Base-by-base conservation (phyloP, 1,139 yeast species). In the Geotrichum macrosporum region DNA sequence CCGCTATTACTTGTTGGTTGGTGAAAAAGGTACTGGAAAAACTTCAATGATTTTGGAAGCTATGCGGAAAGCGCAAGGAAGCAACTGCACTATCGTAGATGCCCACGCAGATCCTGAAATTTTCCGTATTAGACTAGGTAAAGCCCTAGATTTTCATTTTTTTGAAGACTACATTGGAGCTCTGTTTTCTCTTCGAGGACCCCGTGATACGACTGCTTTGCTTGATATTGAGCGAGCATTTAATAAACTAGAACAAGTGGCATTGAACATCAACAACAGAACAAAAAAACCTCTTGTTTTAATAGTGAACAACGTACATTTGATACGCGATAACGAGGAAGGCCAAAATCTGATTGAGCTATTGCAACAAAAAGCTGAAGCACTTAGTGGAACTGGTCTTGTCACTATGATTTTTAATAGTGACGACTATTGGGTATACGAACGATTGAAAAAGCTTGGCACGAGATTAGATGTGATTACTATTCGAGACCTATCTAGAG, bases 71-170 rank as follows among this genome's bases (percentile, higher is more conserved):
- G 77, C 78, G 1, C 69, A 75, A 38, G 88, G 92, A 1, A 66
- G 67, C 49, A 79, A 81, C 57, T 86, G 87, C 43, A 77, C 87
- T 1, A 74, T 82, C 50, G 70, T 85, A 56, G 94, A 85, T 61
- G 94, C 94, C 1, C 94, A 84, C 58, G 84, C 92, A 0, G 95
- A 85, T 60, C 88, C 94, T 0, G 95, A 85, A 62, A 80, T 85
- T 45, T 82, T 85, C 61, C 71, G 95, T 52, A 76, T 85, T 19
- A 67, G 95, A 43, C 68, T 85, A 6, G 95, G 95, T 2, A 75
- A 77, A 53, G 92, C 94, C 0, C 68, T 85, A 41, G 79, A 83
- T 54, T 85, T 80, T 62, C 79, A 80, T 32, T 85, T 75, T 59
- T 82, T 76, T 55, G 95, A 85, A 59, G 95, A 85, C 62, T 85